Base-by-base conservation (phyloP, 169 alveolate species). In the Plasmodium gonderi region DNA sequence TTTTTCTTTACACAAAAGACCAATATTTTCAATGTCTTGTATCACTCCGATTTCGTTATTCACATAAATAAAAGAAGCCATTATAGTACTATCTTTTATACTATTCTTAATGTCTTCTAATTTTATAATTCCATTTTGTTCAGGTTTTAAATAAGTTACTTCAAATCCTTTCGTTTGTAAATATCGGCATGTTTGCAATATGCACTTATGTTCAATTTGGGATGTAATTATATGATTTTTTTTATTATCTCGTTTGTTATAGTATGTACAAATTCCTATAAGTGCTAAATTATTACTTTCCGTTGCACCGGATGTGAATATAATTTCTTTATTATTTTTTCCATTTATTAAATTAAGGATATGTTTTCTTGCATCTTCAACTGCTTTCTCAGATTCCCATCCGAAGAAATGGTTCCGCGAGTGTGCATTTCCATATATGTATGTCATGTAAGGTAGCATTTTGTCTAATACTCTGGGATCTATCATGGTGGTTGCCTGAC, bases 261-360 rank as follows among this genome's bases (percentile, higher is more conserved):
- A 82, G 64, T 94, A 92, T 6, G 95, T 92, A 29, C 98, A 95
- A 33, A 97, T 97, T 44, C 99, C 99, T 95, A 98, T 98, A 17
- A 98, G 80, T 36, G 99, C 99, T 93, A 98, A 85, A 95, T 99
- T 99, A 95, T 99, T 99, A 60, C 99, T 96, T 96, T 99, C 99
- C 8, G 99, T 99, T 6, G 99, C 99, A 1, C 99, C 99, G 0
- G 99, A 97, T n/a, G 99, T 99, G 95, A 99, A 99, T 49, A 98
- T 95, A 67, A 99, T 96, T 96, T 98, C 99, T 95, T 97, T 96
- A 42, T 98, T 94, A 40, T 96, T 97, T 60, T 99, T 98, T 11
- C 97, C 97, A 51, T 79, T 79, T 54, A 99, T 97, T 36, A 98
- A 91, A 31, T 80, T 90, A 20, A 99, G 98, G 29, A 99, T 96